Evolutionary conservation across 2,329 filamentous ascomycete species (phyloP).

Genomic region (Trichoderma guizhouense): DNA sequence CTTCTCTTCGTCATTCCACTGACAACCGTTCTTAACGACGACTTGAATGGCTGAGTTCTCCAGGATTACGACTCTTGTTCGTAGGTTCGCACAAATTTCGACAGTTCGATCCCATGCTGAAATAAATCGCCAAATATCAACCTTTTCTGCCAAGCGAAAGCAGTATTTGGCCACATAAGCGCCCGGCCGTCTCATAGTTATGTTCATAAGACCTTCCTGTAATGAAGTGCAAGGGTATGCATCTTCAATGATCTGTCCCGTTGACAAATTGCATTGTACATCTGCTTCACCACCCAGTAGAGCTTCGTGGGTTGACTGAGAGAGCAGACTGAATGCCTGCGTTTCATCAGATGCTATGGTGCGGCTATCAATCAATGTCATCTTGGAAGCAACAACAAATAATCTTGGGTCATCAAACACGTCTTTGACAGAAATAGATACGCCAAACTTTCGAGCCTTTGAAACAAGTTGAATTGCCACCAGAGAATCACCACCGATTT

Average conservation of each 20-base stretch:
- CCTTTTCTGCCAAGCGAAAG: neutral
- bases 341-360: neutral
- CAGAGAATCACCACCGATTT: constrained; percentile 41
- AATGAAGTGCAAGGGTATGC: constrained; percentile 20
- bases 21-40: neutral
- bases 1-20: neutral
- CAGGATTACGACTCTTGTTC: neutral
- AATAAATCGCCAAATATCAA: neutral
- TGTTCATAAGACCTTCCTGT: constrained; percentile 19
- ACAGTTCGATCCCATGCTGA: constrained; percentile 12
- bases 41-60: neutral
- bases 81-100: neutral
- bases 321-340: neutral
- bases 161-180: constrained; percentile 1
- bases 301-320: neutral
- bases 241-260: constrained; percentile 6
- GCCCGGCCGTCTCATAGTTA: constrained; percentile 16
- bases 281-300: neutral
- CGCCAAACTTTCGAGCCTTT: constrained; percentile 28
- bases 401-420: constrained; percentile 1
- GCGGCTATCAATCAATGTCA: neutral
- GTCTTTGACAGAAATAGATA: neutral
- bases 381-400: neutral
- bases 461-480: constrained; percentile 43
- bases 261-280: neutral